Evolutionary conservation across 495 filamentous ascomycete species (phyloP).

Genomic region (Neurospora sp.): DNA sequence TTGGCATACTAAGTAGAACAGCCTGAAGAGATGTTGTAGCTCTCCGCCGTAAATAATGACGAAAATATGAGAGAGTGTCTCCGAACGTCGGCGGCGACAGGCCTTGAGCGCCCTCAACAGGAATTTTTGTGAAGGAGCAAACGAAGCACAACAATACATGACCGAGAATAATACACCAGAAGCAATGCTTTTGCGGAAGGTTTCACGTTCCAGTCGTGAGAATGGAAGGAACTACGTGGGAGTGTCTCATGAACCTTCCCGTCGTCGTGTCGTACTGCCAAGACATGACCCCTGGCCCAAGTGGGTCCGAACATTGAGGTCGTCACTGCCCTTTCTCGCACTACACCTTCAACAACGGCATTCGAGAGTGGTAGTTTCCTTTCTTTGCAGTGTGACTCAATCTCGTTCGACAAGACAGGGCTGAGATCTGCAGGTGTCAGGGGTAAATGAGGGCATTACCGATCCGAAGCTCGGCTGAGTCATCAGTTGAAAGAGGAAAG

Average conservation of each 20-base stretch:
- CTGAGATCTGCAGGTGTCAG: background rate
- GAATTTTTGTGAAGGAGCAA: background rate
- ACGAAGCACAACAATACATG: background rate
- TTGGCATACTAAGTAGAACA: accelerated
- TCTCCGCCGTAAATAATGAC: accelerated
- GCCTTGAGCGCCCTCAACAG: background rate
- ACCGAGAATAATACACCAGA: accelerated
- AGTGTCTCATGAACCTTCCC: background rate
- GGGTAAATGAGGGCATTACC: background rate
- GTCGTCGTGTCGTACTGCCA: background rate
- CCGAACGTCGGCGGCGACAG: background rate
- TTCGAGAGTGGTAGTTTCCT: background rate
- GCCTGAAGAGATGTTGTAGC: background rate
- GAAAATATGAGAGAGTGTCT: background rate
- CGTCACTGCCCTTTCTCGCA: background rate
- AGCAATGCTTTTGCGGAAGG: accelerated
- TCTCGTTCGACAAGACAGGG: background rate
- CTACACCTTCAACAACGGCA: background rate
- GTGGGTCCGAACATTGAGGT: background rate
- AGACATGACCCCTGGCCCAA: background rate
- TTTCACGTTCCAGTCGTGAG: too few species aligned
- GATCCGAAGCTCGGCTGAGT: background rate
- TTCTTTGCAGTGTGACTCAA: background rate
- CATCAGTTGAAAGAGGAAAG: background rate
- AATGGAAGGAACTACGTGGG: background rate